Conservation (phyloP, 1,284 basidiomycete species). For the Tausonia pullulans region DNA sequence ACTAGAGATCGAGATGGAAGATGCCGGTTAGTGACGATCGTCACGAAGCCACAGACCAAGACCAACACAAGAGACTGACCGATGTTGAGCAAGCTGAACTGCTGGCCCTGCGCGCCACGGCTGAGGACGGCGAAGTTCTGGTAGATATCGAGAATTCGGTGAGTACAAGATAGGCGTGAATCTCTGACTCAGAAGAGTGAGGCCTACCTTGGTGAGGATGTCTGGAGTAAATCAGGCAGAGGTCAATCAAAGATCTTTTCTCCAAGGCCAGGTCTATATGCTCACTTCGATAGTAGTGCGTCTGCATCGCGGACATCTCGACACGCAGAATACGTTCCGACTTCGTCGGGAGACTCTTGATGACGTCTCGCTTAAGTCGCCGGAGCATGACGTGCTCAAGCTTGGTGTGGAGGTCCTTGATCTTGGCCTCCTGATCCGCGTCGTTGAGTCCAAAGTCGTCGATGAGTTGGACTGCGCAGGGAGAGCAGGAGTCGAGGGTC, state of each 20-base stretch:
- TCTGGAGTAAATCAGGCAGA: slow-evolving; percentile 31
- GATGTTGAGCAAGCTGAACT: slow-evolving; percentile 89
- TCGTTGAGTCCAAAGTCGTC: slow-evolving; percentile 93
- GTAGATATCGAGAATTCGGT: background rate
- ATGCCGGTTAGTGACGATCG: background rate
- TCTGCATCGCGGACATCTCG: slow-evolving; percentile 95
- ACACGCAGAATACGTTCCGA: slow-evolving; percentile 95
- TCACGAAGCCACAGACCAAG: background rate
- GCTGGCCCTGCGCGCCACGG: slow-evolving; percentile 67
- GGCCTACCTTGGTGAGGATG: slow-evolving; percentile 76
- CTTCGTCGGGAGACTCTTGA: slow-evolving; percentile 93
- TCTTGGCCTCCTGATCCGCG: slow-evolving; percentile 84
- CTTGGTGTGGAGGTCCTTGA: slow-evolving; percentile 87
- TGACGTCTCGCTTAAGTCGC: slow-evolving; percentile 92
- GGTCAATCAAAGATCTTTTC: background rate
- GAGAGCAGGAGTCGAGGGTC: slow-evolving; percentile 10
- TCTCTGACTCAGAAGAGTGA: background rate
- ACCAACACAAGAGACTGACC: slow-evolving; percentile 41
- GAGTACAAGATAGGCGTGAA: background rate
- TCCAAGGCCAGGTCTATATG: background rate
- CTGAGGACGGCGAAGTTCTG: slow-evolving; percentile 88
- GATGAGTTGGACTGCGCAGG: slow-evolving; percentile 54
- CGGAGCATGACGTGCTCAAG: slow-evolving; percentile 91
- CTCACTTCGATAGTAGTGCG: slow-evolving; percentile 88
- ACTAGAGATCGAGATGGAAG: slow-evolving; percentile 37